Percentiles rank a stretch among this genome's conserved stretches.
Conservation (phyloP, 257 asterid species). For the Solanum commersonii region DNA sequence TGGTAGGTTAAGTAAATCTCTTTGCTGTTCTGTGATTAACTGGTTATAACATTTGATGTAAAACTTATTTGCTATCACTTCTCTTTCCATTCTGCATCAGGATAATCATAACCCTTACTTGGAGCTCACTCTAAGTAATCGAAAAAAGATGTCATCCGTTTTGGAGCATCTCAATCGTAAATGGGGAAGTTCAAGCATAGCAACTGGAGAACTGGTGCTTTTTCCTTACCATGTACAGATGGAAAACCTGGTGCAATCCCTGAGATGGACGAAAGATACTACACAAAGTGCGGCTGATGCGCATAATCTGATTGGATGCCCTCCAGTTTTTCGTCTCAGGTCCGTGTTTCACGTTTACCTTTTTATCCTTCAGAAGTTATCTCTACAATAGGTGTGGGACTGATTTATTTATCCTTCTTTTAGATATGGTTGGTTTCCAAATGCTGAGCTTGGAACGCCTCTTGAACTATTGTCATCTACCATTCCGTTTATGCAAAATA, state of each 20-base stretch:
- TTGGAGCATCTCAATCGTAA: conserved; percentile 88
- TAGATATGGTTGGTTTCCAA: conserved; percentile 95
- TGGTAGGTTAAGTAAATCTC: conserved; percentile 30
- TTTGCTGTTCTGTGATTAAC: not conserved
- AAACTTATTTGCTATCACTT: not conserved
- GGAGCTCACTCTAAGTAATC: conserved; percentile 80
- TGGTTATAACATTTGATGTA: not conserved
- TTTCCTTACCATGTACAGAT: conserved; percentile 67
- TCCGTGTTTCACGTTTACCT: conserved; percentile 1
- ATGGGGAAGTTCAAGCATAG: conserved; percentile 66
- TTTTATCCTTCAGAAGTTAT: not conserved
- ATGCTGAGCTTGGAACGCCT: conserved; percentile 41
- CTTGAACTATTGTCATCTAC: conserved; percentile 30
- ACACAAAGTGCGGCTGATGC: conserved; percentile 82
- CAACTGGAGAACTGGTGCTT: conserved; percentile 57
- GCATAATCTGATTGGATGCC: conserved; percentile 60
- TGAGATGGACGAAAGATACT: conserved; percentile 82
- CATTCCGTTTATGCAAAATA: conserved; percentile 16
- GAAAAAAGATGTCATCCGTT: conserved; percentile 86
- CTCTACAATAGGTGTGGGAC: not conserved
- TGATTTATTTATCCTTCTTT: conserved; percentile 10
- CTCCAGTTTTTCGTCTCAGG: conserved; percentile 92
- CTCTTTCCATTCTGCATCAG: conserved; percentile 19
- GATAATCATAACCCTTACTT: conserved; percentile 81
- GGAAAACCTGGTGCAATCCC: conserved; percentile 53